phyloP scores from a whole-genome alignment of 208 protist genomes.

The Porcisia deanei region DNA sequence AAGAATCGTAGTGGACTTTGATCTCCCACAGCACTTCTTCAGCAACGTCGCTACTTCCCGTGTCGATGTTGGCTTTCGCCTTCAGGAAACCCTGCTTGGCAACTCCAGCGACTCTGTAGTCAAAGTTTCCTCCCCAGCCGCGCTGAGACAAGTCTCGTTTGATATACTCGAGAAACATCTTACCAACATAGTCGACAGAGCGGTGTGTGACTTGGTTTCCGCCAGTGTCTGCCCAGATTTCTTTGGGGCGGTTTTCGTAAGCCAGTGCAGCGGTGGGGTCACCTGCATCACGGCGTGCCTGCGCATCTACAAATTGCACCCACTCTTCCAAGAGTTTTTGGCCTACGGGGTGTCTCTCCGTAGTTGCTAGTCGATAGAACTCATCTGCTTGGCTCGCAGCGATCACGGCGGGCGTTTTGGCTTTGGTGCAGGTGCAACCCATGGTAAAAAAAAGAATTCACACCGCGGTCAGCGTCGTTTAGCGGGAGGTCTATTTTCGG shows the following conservation, averaged over 20 bases:
- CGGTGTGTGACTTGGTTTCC: constrained; percentile 58
- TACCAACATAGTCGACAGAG: constrained; percentile 80
- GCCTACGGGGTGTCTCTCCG: constrained; percentile 67
- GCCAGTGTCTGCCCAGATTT: constrained; percentile 73
- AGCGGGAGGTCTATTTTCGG: not conserved
- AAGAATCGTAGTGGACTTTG: constrained; percentile 76
- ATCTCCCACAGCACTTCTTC: constrained; percentile 65
- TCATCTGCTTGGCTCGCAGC: constrained; percentile 31
- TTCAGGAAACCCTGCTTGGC: constrained; percentile 75
- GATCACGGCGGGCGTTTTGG: constrained; percentile 30
- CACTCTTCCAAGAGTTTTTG: constrained; percentile 70
- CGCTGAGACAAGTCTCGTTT: constrained; percentile 62
- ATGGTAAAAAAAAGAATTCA: constrained; percentile 24
- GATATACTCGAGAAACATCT: constrained; percentile 84
- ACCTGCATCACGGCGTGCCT: constrained; percentile 35
- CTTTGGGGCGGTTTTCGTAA: constrained; percentile 34
- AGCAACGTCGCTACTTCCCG: constrained; percentile 37
- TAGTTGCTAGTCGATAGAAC: constrained; percentile 53
- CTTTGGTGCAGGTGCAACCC: constrained; percentile 67
- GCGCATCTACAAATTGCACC: constrained; percentile 58
- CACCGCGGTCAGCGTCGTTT: not conserved
- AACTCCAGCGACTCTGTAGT: constrained; percentile 82
- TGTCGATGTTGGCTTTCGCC: constrained; percentile 62
- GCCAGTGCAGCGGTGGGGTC: constrained; percentile 29
- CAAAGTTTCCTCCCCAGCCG: constrained; percentile 83